phyloP scores from a whole-genome alignment of 106 monocot genomes.

The Ottelia alismoides region DNA sequence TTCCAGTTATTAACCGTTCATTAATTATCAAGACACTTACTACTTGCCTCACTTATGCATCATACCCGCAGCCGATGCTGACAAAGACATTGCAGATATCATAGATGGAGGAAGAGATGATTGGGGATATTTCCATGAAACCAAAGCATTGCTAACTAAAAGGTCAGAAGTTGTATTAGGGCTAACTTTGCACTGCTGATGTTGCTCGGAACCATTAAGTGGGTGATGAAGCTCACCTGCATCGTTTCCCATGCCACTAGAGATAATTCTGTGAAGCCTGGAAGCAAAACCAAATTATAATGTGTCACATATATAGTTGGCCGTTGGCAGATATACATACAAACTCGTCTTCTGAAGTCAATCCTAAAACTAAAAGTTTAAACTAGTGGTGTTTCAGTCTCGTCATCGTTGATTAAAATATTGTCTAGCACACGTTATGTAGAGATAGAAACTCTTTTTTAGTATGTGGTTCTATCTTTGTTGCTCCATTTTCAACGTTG shows the following conservation, averaged over 20 bases:
- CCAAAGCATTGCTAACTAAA: conserved; percentile 45
- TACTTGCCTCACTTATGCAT: no score
- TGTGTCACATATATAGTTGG: not conserved
- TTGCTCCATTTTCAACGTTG: not conserved
- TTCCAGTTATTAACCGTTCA: no score
- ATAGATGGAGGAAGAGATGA: conserved; percentile 60
- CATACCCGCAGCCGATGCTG: conserved; percentile 56
- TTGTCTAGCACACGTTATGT: not conserved
- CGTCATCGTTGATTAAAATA: no score
- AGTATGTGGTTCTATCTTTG: not conserved
- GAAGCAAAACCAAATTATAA: no score
- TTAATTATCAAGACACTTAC: no score
- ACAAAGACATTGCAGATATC: conserved; percentile 45
- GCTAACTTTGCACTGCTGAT: conserved; percentile 6
- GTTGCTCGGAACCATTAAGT: conserved; percentile 16
- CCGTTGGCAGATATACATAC: no score
- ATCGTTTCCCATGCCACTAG: conserved; percentile 19
- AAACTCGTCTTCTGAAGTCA: no score
- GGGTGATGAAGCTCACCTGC: conserved; percentile 6
- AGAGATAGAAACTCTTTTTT: not conserved
- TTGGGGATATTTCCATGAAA: conserved; percentile 76
- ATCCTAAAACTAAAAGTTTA: no score
- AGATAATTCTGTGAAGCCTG: conserved; percentile 70
- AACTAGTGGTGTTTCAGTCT: no score
- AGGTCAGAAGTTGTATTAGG: conserved; percentile 13